These are phyloP conservation scores for Wallemia mellicola DNA, from an alignment of 1,284 basidiomycete genomes.

Conservation along the genomic window DNA sequence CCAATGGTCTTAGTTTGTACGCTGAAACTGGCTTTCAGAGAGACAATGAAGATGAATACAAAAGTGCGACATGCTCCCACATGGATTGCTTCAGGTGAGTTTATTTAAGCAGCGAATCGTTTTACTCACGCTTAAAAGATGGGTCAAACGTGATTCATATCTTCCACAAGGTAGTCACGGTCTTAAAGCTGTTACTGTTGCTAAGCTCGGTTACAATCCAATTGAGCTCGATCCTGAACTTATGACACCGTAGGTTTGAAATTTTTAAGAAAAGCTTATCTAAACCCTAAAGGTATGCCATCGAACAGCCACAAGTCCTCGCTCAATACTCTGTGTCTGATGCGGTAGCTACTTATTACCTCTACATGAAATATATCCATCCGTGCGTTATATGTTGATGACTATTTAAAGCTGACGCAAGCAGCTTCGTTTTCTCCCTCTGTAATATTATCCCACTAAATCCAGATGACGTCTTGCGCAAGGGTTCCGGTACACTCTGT, in stretches of 20 bases:
- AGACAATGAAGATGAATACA: slow-evolving; percentile 85
- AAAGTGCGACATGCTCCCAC: slow-evolving; percentile 72
- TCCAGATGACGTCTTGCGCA: slow-evolving; percentile 85
- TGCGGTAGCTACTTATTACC: slow-evolving; percentile 94
- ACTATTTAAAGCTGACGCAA: not conserved
- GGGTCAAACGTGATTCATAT: slow-evolving; percentile 99
- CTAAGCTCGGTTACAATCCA: slow-evolving; percentile 88
- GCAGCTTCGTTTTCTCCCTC: slow-evolving; percentile 73
- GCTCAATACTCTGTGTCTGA: slow-evolving; percentile 98
- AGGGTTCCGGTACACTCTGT: slow-evolving; percentile 85
- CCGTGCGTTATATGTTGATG: slow-evolving; percentile 18
- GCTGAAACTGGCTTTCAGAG: slow-evolving; percentile 73
- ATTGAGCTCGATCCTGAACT: slow-evolving; percentile 94
- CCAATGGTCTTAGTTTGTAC: slow-evolving; percentile 88
- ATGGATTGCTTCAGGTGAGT: slow-evolving; percentile 80
- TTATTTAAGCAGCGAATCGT: not conserved
- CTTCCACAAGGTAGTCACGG: slow-evolving; percentile 95
- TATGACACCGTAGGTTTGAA: slow-evolving; percentile 65
- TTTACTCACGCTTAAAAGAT: slow-evolving; percentile 15
- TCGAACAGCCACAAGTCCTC: slow-evolving; percentile 78
- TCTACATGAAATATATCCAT: slow-evolving; percentile 99
- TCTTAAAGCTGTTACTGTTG: slow-evolving; percentile 87
- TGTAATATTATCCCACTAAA: slow-evolving; percentile 97
- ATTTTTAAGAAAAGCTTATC: not conserved
- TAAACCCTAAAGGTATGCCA: slow-evolving; percentile 38